Percentiles rank a stretch among this genome's conserved stretches.
Conservation (phyloP, 2,329 filamentous ascomycete species). For the Fusarium devonianum region DNA sequence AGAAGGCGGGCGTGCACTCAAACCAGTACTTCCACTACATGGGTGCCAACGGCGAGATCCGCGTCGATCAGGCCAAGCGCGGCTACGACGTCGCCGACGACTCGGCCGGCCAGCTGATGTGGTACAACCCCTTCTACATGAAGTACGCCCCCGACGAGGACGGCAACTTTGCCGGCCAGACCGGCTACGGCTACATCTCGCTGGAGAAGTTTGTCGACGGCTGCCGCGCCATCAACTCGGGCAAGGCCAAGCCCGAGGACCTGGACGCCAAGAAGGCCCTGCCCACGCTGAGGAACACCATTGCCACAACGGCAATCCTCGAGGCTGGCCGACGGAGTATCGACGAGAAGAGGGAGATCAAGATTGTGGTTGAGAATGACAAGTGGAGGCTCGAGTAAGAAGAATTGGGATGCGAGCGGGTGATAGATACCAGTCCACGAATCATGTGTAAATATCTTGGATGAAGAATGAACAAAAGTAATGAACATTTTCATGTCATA, state of each 20-base stretch:
- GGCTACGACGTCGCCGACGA: slow-evolving; percentile 96
- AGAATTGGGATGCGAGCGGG: background rate
- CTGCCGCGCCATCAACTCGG: slow-evolving; percentile 78
- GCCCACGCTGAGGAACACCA: slow-evolving; percentile 86
- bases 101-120: slow-evolving; percentile 71
- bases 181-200: slow-evolving; percentile 90
- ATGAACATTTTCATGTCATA: slow-evolving; percentile 18
- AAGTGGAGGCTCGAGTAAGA: slow-evolving; percentile 69
- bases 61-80: slow-evolving; percentile 90
- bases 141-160: slow-evolving; percentile 93
- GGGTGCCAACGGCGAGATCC: slow-evolving; percentile 81
- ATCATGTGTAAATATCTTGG: slow-evolving; percentile 10
- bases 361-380: slow-evolving; percentile 72
- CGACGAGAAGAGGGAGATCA: slow-evolving; percentile 80
- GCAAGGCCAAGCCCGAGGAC: slow-evolving; percentile 73
- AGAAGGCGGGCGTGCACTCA: slow-evolving; percentile 91
- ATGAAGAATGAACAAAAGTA: slow-evolving; percentile 28
- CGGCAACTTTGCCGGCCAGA: slow-evolving; percentile 91
- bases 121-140: slow-evolving; percentile 97
- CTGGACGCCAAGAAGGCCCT: slow-evolving; percentile 82
- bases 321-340: slow-evolving; percentile 85
- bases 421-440: slow-evolving; percentile 13
- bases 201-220: slow-evolving; percentile 97
- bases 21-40: slow-evolving; percentile 99
- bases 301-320: slow-evolving; percentile 89